Percentiles rank a stretch among this genome's conserved stretches.
These are phyloP conservation scores for Aspergillus spinulosporus DNA, from an alignment of 2,329 filamentous ascomycete species.

Conservation along the genomic window DNA sequence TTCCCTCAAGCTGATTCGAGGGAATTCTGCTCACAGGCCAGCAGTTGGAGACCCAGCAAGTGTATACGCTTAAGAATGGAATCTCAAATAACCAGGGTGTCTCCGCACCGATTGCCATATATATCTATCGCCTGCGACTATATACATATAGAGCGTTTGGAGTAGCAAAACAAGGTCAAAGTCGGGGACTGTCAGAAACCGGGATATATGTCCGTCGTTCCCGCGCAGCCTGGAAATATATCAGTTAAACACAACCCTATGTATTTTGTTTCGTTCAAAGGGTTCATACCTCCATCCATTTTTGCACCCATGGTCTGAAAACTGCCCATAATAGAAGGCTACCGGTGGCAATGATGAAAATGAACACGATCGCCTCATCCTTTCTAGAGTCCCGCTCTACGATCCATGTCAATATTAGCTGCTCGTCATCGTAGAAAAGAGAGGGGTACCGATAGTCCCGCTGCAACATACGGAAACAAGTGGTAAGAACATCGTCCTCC, in stretches of 20 bases:
- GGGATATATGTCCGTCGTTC: conserved; percentile 55
- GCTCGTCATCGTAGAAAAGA: not conserved
- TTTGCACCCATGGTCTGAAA: conserved; percentile 59
- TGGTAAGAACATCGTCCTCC: conserved; percentile 65
- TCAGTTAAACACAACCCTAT: not conserved
- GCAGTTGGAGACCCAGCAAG: not conserved
- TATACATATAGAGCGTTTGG: conserved; percentile 8
- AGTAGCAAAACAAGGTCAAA: conserved; percentile 11
- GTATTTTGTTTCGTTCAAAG: not conserved
- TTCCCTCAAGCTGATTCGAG: not conserved
- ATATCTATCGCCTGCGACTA: conserved; percentile 13
- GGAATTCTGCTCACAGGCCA: not conserved
- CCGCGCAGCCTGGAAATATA: conserved; percentile 43
- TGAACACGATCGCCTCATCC: conserved; percentile 64
- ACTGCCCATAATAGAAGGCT: conserved; percentile 62
- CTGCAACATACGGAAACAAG: conserved; percentile 61
- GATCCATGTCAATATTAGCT: conserved; percentile 14
- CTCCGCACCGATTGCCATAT: not conserved
- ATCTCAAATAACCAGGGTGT: not conserved
- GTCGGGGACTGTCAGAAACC: conserved; percentile 38
- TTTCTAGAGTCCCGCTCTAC: conserved; percentile 66
- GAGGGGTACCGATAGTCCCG: not conserved
- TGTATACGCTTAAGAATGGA: not conserved
- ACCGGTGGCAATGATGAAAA: conserved; percentile 65
- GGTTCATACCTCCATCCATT: conserved; percentile 52